Percentiles rank a stretch among this genome's conserved stretches.
phyloP scores from a whole-genome alignment of 2,329 filamentous ascomycete species.

The Xylogone sp. region DNA sequence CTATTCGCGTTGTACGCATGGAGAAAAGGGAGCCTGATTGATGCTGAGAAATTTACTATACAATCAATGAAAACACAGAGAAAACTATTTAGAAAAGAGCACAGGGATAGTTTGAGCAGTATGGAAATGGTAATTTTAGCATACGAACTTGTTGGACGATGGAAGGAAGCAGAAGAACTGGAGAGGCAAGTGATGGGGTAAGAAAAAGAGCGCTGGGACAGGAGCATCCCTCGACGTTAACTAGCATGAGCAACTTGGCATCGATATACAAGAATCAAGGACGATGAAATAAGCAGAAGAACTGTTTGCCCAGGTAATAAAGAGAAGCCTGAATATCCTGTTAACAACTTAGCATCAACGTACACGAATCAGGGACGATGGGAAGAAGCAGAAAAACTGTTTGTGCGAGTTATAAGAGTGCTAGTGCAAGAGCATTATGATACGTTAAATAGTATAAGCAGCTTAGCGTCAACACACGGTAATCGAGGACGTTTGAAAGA shows the following conservation, averaged over 20 bases:
- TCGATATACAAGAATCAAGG: slow-evolving; percentile 2
- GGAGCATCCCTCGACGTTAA: slow-evolving; percentile 5
- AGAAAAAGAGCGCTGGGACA: no score
- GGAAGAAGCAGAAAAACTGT: slow-evolving; percentile 2
- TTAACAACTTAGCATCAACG: slow-evolving; percentile 3
- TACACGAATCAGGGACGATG: slow-evolving; percentile 3
- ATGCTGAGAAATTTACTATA: no score
- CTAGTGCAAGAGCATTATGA: slow-evolving; percentile 7
- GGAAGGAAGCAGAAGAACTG: no score
- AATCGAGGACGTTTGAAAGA: slow-evolving; percentile 5
- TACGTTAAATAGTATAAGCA: slow-evolving; percentile 2
- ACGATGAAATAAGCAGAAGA: slow-evolving; percentile 1
- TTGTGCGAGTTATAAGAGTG: slow-evolving; percentile 7
- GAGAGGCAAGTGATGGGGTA: no score
- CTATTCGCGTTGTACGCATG: no score
- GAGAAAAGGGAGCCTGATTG: no score
- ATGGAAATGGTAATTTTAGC: no score
- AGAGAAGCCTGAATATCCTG: slow-evolving; percentile 5
- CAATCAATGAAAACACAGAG: no score
- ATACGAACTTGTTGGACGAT: no score
- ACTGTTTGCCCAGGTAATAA: slow-evolving; percentile 7
- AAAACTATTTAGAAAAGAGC: no score
- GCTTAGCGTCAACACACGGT: slow-evolving; percentile 8
- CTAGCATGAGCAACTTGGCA: slow-evolving; percentile 1
- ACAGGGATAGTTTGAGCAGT: no score